Evolutionary conservation across 441 rosid genomes (phyloP), one percentile per base, ranked within the genome.

Genomic region (Daphne laureola): DNA sequence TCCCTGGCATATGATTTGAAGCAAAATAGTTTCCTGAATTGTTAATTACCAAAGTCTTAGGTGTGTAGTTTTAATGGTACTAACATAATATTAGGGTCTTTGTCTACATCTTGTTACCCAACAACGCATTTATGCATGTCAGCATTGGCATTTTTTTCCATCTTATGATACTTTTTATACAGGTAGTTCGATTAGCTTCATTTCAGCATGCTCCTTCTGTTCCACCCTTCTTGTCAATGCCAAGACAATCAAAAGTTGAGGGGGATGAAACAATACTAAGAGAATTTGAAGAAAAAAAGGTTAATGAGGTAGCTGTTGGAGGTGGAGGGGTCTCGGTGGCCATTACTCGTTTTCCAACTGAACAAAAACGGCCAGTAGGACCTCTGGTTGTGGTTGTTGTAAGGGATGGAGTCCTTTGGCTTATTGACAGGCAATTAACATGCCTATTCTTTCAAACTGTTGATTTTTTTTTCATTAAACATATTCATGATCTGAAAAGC

Each of bases 261-360:
- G 90, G 77, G 14, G 89, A 81, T 69, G 96, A 93, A 68, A 45
- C 75, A 55, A 55, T 75, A 70, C 76, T 72, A 41, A 81, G 59
- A 67, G 85, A 85, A 62, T 54, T 76, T 25, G 97, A 90, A 58
- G 97, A 92, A 60, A 83, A 86, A 75, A 81, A 76, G 75, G 63
- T 65, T 73, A 83, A 64, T 74, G 99, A 93, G 79, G 76, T 90
- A 67, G 99, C 97, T 76, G 99, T 93, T 63, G 99, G 97, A 70
- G 99, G 99, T 60, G 99, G 99, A 56, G 99, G 99, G 62, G 91
- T 93, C 58, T 83, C 97, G 42, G 97, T 93, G 54, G 99, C 97
- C 56, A 91, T 93, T 71, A 89, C 97, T 61, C 97, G 99, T 66
- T 93, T 93, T 68, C 99, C 99, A 14, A 47, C 73, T 53, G 99